Conservation (phyloP, 2,329 filamentous ascomycete species). For the Xylaria arbuscula region DNA sequence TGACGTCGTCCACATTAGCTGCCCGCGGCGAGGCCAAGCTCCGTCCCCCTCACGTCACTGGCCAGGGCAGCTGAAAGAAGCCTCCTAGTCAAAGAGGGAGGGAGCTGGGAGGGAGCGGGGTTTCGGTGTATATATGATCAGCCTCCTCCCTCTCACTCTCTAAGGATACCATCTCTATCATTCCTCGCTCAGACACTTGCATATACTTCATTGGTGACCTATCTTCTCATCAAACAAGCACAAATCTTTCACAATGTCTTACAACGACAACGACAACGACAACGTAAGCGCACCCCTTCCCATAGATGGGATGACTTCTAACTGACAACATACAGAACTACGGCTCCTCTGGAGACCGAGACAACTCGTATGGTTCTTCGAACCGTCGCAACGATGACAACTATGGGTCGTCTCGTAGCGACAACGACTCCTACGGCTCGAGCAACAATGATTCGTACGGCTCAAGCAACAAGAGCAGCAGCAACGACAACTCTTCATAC, state of each 20-base stretch:
- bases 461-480: conserved; percentile 20
- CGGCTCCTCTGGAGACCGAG: conserved; percentile 34
- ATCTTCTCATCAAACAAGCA: conserved; percentile 3
- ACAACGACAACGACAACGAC: conserved; percentile 55
- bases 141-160: conserved; percentile 20
- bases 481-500: conserved; percentile 27
- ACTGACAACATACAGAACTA: conserved; percentile 40
- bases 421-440: conserved; percentile 29
- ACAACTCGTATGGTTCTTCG: conserved; percentile 36
- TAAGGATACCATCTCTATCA: not conserved
- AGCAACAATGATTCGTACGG: conserved; percentile 31
- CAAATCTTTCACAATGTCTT: conserved; percentile 55
- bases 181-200: not conserved
- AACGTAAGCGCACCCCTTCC: conserved; percentile 46
- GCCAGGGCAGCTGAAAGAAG: conserved; percentile 25
- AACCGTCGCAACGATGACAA: conserved; percentile 24
- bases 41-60: conserved; percentile 32
- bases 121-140: conserved; percentile 37
- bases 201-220: not conserved
- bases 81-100: conserved; percentile 25
- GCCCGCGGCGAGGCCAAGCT: conserved; percentile 22
- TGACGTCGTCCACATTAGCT: conserved; percentile 24
- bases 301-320: not conserved
- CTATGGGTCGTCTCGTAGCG: conserved; percentile 30
- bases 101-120: conserved; percentile 20